A percentile compares a stretch with the other conserved stretches of the same genome.
phyloP scores from a whole-genome alignment of 352 stramenopile species.

The Phytophthora boehmeriae region DNA sequence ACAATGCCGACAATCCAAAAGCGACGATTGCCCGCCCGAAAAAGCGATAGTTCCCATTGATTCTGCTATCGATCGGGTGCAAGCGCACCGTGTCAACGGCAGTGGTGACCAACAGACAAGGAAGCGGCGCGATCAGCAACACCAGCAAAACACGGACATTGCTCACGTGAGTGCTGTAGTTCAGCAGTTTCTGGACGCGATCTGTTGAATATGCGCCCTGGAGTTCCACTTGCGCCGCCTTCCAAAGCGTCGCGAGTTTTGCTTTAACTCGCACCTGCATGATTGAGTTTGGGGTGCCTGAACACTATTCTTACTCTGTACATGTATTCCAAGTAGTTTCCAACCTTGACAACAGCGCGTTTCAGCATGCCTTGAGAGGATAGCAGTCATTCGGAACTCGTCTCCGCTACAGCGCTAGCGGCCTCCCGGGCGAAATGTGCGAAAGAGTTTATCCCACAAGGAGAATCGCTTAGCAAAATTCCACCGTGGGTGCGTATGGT shows the following conservation, averaged over 20 bases:
- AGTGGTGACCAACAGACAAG: constrained; percentile 15
- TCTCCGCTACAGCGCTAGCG: constrained; percentile 8
- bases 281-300: too few species aligned
- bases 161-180: constrained; percentile 7
- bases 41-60: constrained; percentile 4
- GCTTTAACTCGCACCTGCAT: neutral
- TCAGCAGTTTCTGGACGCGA: constrained; percentile 14
- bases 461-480: constrained; percentile 92
- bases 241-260: constrained; percentile 11
- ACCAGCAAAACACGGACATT: constrained; percentile 8
- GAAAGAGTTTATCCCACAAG: constrained; percentile 87
- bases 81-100: constrained; percentile 19
- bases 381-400: too few species aligned
- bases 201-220: constrained; percentile 21
- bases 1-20: neutral
- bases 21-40: neutral
- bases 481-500: constrained; percentile 81
- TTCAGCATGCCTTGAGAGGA: neutral
- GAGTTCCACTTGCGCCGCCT: constrained; percentile 19
- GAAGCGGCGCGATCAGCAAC: constrained; percentile 16
- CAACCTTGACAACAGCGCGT: neutral
- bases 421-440: constrained; percentile 64
- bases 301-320: too few species aligned
- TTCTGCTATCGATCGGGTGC: constrained; percentile 2
- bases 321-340: too few species aligned